A percentile compares a stretch with the other conserved stretches of the same genome.
These are phyloP conservation scores for Diplodia corticola DNA, from an alignment of 2,329 filamentous ascomycete genomes.

Conservation along the genomic window DNA sequence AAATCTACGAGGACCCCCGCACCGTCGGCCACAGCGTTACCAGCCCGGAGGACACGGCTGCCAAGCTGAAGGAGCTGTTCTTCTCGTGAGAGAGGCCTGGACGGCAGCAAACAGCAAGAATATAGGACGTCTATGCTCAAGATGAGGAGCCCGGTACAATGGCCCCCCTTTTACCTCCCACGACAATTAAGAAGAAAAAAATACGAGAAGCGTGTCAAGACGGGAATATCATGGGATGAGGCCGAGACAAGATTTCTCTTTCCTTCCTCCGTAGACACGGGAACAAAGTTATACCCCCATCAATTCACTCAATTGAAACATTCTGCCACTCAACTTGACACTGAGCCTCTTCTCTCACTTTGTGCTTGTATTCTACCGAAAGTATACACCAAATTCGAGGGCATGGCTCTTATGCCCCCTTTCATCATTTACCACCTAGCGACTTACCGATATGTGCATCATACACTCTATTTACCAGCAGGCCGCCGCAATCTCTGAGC, in stretches of 20 bases:
- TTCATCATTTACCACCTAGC: too few relatives aligned
- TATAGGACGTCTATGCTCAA: too few relatives aligned
- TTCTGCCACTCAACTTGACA: too few relatives aligned
- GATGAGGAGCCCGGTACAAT: not conserved
- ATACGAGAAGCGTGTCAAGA: not conserved
- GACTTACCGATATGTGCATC: too few relatives aligned
- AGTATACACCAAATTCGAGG: too few relatives aligned
- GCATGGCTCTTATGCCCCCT: too few relatives aligned
- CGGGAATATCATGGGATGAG: not conserved
- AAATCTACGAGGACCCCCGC: slow-evolving; percentile 82
- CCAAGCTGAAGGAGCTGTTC: slow-evolving; percentile 79
- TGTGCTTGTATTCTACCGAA: too few relatives aligned
- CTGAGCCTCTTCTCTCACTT: too few relatives aligned
- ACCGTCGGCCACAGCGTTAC: slow-evolving; percentile 84
- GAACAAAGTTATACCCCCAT: not conserved
- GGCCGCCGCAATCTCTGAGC: too few relatives aligned
- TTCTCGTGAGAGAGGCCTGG: not conserved
- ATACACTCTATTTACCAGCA: too few relatives aligned
- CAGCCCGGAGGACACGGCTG: slow-evolving; percentile 78
- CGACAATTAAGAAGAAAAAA: not conserved
- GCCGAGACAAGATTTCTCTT: not conserved
- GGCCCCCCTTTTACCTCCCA: too few relatives aligned
- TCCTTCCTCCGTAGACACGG: not conserved
- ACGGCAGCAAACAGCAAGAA: not conserved
- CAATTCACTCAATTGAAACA: not conserved